Conservation (phyloP, 257 asterid genomes). For the Echium plantagineum region DNA sequence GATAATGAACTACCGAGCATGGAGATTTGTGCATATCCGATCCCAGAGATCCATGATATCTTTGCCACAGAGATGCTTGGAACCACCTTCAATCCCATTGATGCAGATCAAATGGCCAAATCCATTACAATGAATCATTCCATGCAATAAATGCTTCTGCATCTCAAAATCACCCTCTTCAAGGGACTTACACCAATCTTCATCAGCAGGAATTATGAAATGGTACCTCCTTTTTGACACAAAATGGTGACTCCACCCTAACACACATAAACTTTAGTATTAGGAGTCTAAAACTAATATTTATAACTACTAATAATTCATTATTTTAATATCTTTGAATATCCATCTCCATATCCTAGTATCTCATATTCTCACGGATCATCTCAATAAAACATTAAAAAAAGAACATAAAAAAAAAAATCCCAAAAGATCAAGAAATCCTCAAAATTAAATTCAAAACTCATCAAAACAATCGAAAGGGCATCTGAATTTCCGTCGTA, state of each 20-base stretch:
- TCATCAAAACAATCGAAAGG: slow-evolving; percentile 3
- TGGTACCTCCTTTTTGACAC: slow-evolving; percentile 84
- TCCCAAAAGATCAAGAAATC: not conserved
- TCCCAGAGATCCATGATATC: slow-evolving; percentile 96
- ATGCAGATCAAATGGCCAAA: too few species aligned
- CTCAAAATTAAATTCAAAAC: not conserved
- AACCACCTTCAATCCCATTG: slow-evolving; percentile 86
- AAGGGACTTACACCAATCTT: slow-evolving; percentile 56
- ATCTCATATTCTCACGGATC: too few species aligned
- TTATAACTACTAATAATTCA: too few species aligned
- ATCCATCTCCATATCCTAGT: too few species aligned
- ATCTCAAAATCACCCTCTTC: slow-evolving; percentile 41
- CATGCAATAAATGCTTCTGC: slow-evolving; percentile 66
- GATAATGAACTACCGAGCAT: slow-evolving; percentile 33
- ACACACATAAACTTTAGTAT: not conserved
- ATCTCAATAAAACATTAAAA: too few species aligned
- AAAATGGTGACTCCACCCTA: slow-evolving; percentile 87
- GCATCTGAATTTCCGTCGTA: too few species aligned
- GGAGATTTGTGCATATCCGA: slow-evolving; percentile 57
- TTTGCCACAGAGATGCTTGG: slow-evolving; percentile 43
- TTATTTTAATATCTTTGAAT: too few species aligned
- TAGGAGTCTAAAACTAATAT: too few species aligned
- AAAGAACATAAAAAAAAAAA: too few species aligned
- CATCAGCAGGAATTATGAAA: slow-evolving; percentile 62
- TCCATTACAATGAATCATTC: slow-evolving; percentile 83